phyloP scores from a whole-genome alignment of 2,329 filamentous ascomycete genomes.

The Pyrenophora teres region DNA sequence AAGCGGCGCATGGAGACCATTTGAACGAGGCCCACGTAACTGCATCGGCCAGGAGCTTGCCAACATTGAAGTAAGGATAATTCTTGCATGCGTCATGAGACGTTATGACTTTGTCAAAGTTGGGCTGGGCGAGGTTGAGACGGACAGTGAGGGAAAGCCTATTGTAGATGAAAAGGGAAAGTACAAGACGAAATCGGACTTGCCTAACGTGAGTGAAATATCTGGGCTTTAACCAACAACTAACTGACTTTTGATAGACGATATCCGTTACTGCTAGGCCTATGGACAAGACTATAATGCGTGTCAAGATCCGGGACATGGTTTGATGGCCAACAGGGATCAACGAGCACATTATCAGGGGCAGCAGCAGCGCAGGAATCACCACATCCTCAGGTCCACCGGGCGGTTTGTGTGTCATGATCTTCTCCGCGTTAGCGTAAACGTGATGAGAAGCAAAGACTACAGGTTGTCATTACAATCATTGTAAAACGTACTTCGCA shows the following conservation, averaged over 20 bases:
- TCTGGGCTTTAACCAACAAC: no score
- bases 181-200: constrained; percentile 35
- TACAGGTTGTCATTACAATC: no score
- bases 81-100: constrained; percentile 51
- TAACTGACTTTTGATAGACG: constrained; percentile 26
- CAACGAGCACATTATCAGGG: no score
- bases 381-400: no score
- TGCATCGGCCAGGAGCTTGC: constrained; percentile 65
- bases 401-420: no score
- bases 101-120: constrained; percentile 45
- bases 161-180: constrained; percentile 35
- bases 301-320: constrained; percentile 17
- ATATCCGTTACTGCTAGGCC: constrained; percentile 40
- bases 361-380: no score
- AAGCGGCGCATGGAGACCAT: constrained; percentile 58
- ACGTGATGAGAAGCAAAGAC: no score
- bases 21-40: constrained; percentile 60
- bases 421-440: no score
- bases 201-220: constrained; percentile 40
- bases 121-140: constrained; percentile 36
- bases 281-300: constrained; percentile 40
- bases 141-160: constrained; percentile 30
- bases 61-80: constrained; percentile 57
- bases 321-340: no score
- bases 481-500: no score